These are phyloP conservation scores for Nelumbo lutea DNA, from an alignment of 164 flowering plant species.

Conservation along the genomic window DNA sequence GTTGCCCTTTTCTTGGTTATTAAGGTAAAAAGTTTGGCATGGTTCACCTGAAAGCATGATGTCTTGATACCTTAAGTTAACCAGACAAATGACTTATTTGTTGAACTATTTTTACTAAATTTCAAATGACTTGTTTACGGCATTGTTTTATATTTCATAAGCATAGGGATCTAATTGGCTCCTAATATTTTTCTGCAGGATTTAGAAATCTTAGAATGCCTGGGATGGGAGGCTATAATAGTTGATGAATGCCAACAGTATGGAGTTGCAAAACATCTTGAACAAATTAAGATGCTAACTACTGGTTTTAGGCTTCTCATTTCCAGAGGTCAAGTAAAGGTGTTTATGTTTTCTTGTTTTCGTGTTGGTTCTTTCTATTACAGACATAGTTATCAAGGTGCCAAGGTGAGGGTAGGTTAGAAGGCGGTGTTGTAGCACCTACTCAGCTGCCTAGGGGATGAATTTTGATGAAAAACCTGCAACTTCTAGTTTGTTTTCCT, in stretches of 20 bases:
- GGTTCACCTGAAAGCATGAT: too few species aligned
- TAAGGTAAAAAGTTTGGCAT: too few species aligned
- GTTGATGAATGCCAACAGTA: slow-evolving; percentile 57
- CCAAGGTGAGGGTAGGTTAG: too few species aligned
- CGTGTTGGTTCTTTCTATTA: slow-evolving; percentile 8
- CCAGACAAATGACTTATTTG: not conserved
- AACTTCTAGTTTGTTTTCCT: too few species aligned
- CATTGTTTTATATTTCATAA: not conserved
- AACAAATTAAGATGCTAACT: slow-evolving; percentile 36
- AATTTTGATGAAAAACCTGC: too few species aligned
- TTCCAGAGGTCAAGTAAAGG: slow-evolving; percentile 48
- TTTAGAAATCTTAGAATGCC: slow-evolving; percentile 32
- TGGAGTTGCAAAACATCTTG: slow-evolving; percentile 27
- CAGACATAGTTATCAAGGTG: not conserved
- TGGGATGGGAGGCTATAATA: slow-evolving; percentile 60
- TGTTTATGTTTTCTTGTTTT: slow-evolving; percentile 10
- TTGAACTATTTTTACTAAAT: not conserved
- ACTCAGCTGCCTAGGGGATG: too few species aligned
- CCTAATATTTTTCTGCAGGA: slow-evolving; percentile 44
- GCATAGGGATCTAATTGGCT: not conserved
- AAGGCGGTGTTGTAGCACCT: too few species aligned
- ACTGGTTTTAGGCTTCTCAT: slow-evolving; percentile 50
- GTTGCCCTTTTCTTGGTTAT: too few species aligned
- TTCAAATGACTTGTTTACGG: too few species aligned
- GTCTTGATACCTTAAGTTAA: not conserved